phyloP scores from a whole-genome alignment of 2,329 filamentous ascomycete species.

The Colletotrichum shisoi region DNA sequence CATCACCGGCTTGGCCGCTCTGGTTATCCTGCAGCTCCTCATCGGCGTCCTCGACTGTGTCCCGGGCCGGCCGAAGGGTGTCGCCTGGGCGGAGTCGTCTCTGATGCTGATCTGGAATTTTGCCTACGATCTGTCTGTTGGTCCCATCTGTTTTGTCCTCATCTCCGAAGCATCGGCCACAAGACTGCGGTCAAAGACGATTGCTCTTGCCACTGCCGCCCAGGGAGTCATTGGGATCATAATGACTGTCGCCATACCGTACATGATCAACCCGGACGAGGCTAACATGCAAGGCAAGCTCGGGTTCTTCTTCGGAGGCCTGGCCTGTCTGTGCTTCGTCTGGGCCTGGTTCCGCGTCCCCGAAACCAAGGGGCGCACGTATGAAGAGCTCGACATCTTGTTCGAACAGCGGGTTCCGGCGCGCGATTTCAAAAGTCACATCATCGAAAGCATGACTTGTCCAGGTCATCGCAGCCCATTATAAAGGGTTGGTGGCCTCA shows the following conservation, averaged over 20 bases:
- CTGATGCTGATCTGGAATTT: conserved; percentile 57
- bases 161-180: conserved; percentile 61
- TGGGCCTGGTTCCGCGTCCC: conserved; percentile 44
- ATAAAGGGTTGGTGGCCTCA: background rate
- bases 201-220: conserved; percentile 54
- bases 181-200: conserved; percentile 55
- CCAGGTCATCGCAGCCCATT: background rate
- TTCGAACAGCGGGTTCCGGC: conserved; percentile 47
- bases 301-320: conserved; percentile 42
- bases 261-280: conserved; percentile 45
- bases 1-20: conserved; percentile 50
- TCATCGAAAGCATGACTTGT: conserved; percentile 8
- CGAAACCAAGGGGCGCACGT: conserved; percentile 43
- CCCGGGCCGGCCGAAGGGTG: conserved; percentile 50
- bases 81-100: conserved; percentile 58
- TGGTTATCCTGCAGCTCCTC: conserved; percentile 52
- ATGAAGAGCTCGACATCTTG: conserved; percentile 45
- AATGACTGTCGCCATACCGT: conserved; percentile 46
- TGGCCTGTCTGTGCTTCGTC: conserved; percentile 41
- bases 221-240: conserved; percentile 52
- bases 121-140: conserved; percentile 50
- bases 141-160: conserved; percentile 54
- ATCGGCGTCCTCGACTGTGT: conserved; percentile 58
- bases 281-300: conserved; percentile 50
- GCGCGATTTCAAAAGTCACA: conserved; percentile 53